Evolutionary conservation across 148 eudicot species (phyloP).

Genomic region (Drosera capensis): DNA sequence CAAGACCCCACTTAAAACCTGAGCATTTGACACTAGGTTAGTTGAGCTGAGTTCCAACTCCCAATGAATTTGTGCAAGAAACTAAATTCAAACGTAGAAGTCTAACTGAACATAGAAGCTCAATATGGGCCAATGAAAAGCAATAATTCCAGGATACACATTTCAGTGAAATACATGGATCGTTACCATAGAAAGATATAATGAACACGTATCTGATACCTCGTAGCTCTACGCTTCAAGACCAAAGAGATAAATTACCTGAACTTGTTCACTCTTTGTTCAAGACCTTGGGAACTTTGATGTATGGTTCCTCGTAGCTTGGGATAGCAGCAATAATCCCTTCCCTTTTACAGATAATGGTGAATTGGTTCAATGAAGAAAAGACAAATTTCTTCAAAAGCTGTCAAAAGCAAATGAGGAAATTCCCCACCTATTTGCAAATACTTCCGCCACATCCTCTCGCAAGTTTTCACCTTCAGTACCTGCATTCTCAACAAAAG

Average conservation of each 20-base stretch:
- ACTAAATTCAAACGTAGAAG: no score
- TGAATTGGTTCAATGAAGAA: constrained; percentile 1
- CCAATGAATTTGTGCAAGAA: no score
- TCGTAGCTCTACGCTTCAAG: no score
- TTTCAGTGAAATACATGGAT: no score
- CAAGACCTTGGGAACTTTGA: constrained; percentile 84
- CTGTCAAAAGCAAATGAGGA: background rate
- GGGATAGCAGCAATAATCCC: constrained; percentile 65
- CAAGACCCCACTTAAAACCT: no score
- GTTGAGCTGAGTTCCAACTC: no score
- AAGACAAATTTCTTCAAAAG: background rate
- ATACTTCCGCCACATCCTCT: constrained; percentile 54
- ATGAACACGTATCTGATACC: no score
- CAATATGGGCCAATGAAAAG: no score
- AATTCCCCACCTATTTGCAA: constrained; percentile 44
- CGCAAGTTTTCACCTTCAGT: constrained; percentile 66
- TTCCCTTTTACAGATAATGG: constrained; percentile 28
- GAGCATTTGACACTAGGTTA: no score
- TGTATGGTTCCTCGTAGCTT: constrained; percentile 65
- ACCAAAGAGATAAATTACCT: constrained; percentile 10
- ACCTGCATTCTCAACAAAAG: constrained; percentile 21
- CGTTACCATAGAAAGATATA: no score
- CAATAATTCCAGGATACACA: no score
- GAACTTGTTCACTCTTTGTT: constrained; percentile 43
- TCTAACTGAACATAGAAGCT: no score